Base-by-base conservation (phyloP, 2,329 filamentous ascomycete genomes). In the Colletotrichum liaoningense region DNA sequence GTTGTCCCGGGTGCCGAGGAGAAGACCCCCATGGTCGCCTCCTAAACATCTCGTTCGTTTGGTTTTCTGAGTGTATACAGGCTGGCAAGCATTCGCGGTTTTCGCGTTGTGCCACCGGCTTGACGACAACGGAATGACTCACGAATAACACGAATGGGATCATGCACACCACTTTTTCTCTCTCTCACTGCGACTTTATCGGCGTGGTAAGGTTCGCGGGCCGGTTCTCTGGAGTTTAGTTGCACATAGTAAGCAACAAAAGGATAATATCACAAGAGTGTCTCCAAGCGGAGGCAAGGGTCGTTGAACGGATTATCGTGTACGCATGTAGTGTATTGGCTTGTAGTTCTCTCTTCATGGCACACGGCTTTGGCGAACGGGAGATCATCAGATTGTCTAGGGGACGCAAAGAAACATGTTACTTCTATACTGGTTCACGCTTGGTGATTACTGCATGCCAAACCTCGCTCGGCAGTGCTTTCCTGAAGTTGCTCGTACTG, bases 1-100 rank as follows among this genome's bases (percentile, higher is more conserved):
- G 75, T 77, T 38, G 76, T 78, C 58, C 76, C 81, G 14, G 46
- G 14, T 12, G 62, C 62, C 38, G 78, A 77, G 38, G 75, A 79
- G 42, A 74, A 79, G 72, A 77, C 78, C 46, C 70, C 78, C 35
- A 75, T 78, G 71, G 62, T 73, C 12, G 73, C 75, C 46, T 78
- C 74, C 54, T 77, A 77, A 75, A 28, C 16, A 33, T 54, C 35
- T 62, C 35, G 46, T 72, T 63, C 64, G 63, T 69, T 67, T 66
- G 63, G 63, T 67, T 75, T 71, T 75, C 71, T 69, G 59, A 38
- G 59, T 63, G 71, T 66, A 71, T 60, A 71, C 71, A 71, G 56
- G 28, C 60, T 28, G 42, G 71, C 38, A 52, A 49, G 30, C 63
- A 72, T 55, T 69, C 35, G 35, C 26, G 26, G 30, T 59, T 69